These are phyloP conservation scores for Globisporangium splendens DNA, from an alignment of 352 stramenopile genomes.

Conservation along the genomic window DNA sequence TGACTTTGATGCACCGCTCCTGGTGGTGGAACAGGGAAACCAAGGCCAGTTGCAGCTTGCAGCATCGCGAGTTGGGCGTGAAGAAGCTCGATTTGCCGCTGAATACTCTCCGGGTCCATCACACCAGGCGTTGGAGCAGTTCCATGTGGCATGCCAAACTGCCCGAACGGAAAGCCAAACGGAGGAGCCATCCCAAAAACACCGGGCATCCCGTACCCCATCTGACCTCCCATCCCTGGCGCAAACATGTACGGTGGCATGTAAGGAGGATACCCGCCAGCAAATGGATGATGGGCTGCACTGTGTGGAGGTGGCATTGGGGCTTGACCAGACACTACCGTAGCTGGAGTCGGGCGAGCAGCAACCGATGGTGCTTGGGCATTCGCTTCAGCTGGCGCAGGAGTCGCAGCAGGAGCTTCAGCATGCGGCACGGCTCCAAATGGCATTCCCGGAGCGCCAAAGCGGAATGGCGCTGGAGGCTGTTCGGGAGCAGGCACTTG, in stretches of 20 bases:
- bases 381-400: neutral
- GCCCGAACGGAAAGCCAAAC: constrained; percentile 38
- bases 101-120: constrained; percentile 44
- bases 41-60: constrained; percentile 22
- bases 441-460: constrained; percentile 20
- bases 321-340: neutral
- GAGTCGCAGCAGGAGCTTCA: constrained; percentile 15
- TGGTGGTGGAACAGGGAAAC: constrained; percentile 12
- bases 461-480: constrained; percentile 16
- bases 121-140: constrained; percentile 13
- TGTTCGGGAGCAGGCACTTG: constrained; percentile 10
- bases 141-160: constrained; percentile 22
- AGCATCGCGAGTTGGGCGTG: constrained; percentile 47
- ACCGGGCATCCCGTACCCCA: constrained; percentile 52
- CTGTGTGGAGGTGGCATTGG: constrained; percentile 5
- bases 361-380: neutral
- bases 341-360: neutral
- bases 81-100: constrained; percentile 49
- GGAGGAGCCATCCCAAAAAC: constrained; percentile 53
- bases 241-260: constrained; percentile 62
- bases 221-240: constrained; percentile 34
- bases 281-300: constrained; percentile 23
- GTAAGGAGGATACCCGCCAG: constrained; percentile 46
- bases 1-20: constrained; percentile 9
- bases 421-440: constrained; percentile 12